Percentiles rank a stretch among this genome's conserved stretches.
Evolutionary conservation across 164 flowering plant genomes (phyloP).

Genomic region (Magnolia kwangsiensis): DNA sequence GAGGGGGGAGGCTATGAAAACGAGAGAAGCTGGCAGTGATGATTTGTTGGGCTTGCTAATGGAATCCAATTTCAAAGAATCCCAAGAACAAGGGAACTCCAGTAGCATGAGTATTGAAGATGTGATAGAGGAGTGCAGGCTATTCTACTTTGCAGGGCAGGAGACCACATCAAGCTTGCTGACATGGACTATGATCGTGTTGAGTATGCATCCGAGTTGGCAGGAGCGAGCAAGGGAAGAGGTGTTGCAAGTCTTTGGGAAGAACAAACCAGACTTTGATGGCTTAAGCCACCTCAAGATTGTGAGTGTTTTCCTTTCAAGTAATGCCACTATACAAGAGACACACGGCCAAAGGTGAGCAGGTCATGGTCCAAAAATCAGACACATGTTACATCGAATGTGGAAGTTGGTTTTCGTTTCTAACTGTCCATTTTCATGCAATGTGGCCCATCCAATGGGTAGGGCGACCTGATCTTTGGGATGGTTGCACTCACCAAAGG

Average conservation of each 20-base stretch:
- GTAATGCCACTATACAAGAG: not conserved
- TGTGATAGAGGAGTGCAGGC: conserved; percentile 42
- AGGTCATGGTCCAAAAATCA: not conserved
- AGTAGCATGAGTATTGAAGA: conserved; percentile 33
- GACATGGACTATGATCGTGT: conserved; percentile 41
- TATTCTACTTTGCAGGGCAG: conserved; percentile 37
- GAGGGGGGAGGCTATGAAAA: conserved; percentile 10
- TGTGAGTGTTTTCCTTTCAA: not conserved
- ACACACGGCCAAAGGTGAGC: not conserved
- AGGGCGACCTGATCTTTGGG: not conserved
- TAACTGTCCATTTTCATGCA: too few species aligned
- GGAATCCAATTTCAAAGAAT: conserved; percentile 5
- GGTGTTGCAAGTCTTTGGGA: conserved; percentile 28
- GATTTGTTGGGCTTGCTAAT: conserved; percentile 8
- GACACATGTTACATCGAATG: not conserved
- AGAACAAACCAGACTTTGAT: conserved; percentile 24
- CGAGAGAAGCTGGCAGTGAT: not conserved
- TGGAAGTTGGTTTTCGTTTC: not conserved
- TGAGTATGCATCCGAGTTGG: conserved; percentile 44
- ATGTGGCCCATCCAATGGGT: not conserved
- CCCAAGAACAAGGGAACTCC: not conserved
- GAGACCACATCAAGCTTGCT: conserved; percentile 44
- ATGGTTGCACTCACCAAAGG: too few species aligned
- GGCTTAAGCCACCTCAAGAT: conserved; percentile 16
- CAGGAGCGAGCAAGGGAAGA: conserved; percentile 52